These are phyloP conservation scores for Sporothrix inflata DNA, from an alignment of 2,329 filamentous ascomycete genomes.

Conservation along the genomic window DNA sequence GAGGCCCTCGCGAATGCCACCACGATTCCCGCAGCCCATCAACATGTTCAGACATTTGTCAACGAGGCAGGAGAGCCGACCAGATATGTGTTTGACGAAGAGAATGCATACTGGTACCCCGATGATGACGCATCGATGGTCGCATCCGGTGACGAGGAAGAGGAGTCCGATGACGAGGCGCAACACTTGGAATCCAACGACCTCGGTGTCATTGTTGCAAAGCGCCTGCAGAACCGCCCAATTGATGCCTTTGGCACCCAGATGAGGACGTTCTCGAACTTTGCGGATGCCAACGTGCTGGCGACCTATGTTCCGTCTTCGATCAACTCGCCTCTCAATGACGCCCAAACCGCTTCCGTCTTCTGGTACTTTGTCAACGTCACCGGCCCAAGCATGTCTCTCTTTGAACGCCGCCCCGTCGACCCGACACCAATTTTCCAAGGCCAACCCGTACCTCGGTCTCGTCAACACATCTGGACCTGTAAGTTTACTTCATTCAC, in stretches of 20 bases:
- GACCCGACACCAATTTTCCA: constrained; percentile 70
- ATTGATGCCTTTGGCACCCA: constrained; percentile 50
- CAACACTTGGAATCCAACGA: constrained; percentile 45
- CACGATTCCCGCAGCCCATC: not conserved
- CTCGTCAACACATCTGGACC: constrained; percentile 68
- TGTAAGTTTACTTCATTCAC: constrained; percentile 50
- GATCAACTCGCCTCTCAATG: constrained; percentile 72
- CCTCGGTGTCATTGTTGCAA: constrained; percentile 46
- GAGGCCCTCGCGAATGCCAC: not conserved
- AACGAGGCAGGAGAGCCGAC: not conserved
- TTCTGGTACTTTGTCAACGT: constrained; percentile 93
- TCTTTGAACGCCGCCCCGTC: constrained; percentile 81
- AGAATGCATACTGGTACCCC: constrained; percentile 53
- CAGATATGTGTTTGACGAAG: constrained; percentile 32
- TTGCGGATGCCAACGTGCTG: constrained; percentile 56
- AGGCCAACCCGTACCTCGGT: constrained; percentile 62
- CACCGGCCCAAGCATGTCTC: constrained; percentile 81
- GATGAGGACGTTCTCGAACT: constrained; percentile 54
- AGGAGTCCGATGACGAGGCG: constrained; percentile 45
- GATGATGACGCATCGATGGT: constrained; percentile 66
- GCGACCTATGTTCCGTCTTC: constrained; percentile 69
- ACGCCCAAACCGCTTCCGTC: constrained; percentile 76
- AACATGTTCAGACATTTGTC: not conserved
- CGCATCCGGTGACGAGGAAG: constrained; percentile 62
- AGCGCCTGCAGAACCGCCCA: constrained; percentile 41